Conservation (phyloP, 2,329 filamentous ascomycete genomes). For the Calonectria pseudoturangicola region DNA sequence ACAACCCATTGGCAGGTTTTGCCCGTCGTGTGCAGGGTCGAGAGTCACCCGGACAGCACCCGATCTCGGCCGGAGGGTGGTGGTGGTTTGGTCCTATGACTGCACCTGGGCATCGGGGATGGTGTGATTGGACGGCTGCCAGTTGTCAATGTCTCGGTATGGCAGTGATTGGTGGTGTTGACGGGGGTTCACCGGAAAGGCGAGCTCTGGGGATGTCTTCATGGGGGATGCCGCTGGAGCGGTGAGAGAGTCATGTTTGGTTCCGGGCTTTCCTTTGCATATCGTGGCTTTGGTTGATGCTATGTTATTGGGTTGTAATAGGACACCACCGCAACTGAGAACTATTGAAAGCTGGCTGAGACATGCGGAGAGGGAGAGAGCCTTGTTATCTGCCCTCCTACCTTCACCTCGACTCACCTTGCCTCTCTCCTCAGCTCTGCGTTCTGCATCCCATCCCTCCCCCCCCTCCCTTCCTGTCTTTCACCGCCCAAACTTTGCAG, state of each 20-base stretch:
- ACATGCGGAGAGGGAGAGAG: conserved; percentile 4
- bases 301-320: conserved; percentile 8
- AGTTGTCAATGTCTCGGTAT: conserved; percentile 24
- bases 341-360: conserved; percentile 19
- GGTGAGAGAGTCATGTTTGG: conserved; percentile 20
- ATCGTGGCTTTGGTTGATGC: conserved; percentile 11
- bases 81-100: conserved; percentile 32
- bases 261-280: conserved; percentile 1
- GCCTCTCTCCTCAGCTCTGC: conserved; percentile 5
- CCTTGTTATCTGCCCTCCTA: conserved; percentile 16
- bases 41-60: conserved; percentile 37
- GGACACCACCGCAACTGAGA: conserved; percentile 17
- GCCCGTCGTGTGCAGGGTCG: neutral
- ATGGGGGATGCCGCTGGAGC: conserved; percentile 5
- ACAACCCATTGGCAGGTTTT: conserved; percentile 7
- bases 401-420: conserved; percentile 20
- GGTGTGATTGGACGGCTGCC: conserved; percentile 32
- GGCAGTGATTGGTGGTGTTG: conserved; percentile 10
- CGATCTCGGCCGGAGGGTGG: conserved; percentile 33
- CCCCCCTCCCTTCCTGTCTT: neutral
- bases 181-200: neutral
- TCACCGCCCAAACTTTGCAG: conserved; percentile 7
- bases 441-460: conserved; percentile 8
- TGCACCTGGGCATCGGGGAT: neutral
- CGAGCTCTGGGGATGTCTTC: conserved; percentile 15